A percentile compares a stretch with the other conserved stretches of the same genome.
Conservation (phyloP, 2,329 filamentous ascomycete genomes). For the Verticillium zaregamsianum region DNA sequence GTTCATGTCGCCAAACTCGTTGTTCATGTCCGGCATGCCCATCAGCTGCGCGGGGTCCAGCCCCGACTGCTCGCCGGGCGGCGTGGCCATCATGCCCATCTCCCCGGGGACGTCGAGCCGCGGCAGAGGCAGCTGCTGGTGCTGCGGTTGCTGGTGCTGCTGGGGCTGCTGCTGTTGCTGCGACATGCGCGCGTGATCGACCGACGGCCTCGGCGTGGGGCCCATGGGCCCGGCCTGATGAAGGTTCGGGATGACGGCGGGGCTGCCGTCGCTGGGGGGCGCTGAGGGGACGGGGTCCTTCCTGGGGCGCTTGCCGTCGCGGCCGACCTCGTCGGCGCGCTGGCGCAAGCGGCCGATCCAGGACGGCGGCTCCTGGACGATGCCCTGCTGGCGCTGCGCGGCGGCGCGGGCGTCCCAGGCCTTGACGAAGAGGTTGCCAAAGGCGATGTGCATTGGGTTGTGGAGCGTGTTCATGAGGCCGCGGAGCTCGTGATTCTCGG, state of each 20-base stretch:
- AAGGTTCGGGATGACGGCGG: not conserved
- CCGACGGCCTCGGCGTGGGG: not conserved
- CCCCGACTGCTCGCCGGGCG: conserved; percentile 17
- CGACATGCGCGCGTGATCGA: not conserved
- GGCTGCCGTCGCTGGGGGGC: not conserved
- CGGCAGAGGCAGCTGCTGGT: conserved; percentile 17
- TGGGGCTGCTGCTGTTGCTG: conserved; percentile 3
- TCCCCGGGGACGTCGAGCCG: conserved; percentile 6
- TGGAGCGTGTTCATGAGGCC: conserved; percentile 44
- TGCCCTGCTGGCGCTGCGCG: conserved; percentile 40
- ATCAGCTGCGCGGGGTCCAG: conserved; percentile 4
- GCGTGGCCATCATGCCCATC: conserved; percentile 25
- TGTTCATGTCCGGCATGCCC: conserved; percentile 18
- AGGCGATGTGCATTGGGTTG: conserved; percentile 54
- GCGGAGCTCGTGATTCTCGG: conserved; percentile 49
- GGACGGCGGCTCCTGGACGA: conserved; percentile 34
- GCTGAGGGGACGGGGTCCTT: conserved; percentile 2
- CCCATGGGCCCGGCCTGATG: not conserved
- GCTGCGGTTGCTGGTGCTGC: conserved; percentile 9
- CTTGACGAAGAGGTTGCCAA: conserved; percentile 55
- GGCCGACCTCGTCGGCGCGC: conserved; percentile 27
- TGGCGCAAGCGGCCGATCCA: conserved; percentile 46
- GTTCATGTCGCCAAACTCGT: conserved; percentile 36
- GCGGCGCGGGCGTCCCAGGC: conserved; percentile 57
- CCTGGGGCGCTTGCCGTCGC: conserved; percentile 15